A percentile compares a stretch with the other conserved stretches of the same genome.
Conservation (phyloP, 2,329 filamentous ascomycete genomes). For the Microdochium trichocladiopsis region DNA sequence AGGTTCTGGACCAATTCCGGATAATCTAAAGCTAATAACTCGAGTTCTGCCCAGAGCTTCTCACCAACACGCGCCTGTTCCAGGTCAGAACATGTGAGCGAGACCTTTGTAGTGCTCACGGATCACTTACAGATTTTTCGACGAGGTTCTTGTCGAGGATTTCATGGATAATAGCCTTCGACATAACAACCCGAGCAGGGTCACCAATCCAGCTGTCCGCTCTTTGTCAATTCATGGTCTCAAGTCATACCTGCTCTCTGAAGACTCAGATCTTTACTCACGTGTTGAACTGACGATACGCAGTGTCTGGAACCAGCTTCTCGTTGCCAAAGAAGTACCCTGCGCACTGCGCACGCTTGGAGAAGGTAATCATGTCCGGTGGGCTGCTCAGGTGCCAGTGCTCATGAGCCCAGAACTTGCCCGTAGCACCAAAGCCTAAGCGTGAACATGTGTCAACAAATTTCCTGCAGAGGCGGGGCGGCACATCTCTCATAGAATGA, state of each 20-base stretch:
- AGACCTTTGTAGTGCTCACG: background rate
- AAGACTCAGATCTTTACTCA: slow-evolving; percentile 2
- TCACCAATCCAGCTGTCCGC: slow-evolving; percentile 64
- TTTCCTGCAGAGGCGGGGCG: background rate
- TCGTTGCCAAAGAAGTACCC: slow-evolving; percentile 77
- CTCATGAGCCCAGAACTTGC: slow-evolving; percentile 82
- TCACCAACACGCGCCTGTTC: slow-evolving; percentile 50
- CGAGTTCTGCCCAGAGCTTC: slow-evolving; percentile 60
- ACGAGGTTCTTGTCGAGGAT: slow-evolving; percentile 64
- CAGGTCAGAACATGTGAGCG: slow-evolving; percentile 1
- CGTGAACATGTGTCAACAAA: background rate
- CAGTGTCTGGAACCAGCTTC: slow-evolving; percentile 70
- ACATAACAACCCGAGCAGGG: slow-evolving; percentile 68
- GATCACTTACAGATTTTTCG: slow-evolving; percentile 37
- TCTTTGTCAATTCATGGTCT: background rate
- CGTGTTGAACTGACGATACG: slow-evolving; percentile 82
- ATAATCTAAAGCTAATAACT: slow-evolving; percentile 55
- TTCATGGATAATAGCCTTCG: slow-evolving; percentile 71
- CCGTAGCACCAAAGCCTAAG: slow-evolving; percentile 62
- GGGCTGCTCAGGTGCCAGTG: slow-evolving; percentile 69
- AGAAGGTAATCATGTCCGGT: slow-evolving; percentile 84
- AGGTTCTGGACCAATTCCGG: slow-evolving; percentile 67
- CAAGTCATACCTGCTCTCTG: background rate
- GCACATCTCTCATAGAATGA: background rate
- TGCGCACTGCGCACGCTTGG: slow-evolving; percentile 79